Evolutionary conservation across 2,329 filamentous ascomycete genomes (phyloP), one percentile per base, ranked within the genome.

Genomic region (Fusarium pininemorale): DNA sequence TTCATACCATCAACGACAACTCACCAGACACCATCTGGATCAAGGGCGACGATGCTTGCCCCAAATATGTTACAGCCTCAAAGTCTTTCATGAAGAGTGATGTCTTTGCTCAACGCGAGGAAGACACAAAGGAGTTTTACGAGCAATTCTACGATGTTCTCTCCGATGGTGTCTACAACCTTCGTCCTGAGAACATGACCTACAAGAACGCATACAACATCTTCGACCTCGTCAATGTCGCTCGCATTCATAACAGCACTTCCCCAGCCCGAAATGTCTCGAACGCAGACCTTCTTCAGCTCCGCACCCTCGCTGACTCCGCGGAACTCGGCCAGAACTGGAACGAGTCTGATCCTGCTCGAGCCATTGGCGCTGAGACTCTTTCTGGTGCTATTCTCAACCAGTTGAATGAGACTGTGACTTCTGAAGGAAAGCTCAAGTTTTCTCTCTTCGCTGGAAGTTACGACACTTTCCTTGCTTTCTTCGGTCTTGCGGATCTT

Each of bases 11-110:
- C 54, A 78, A 75, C 59, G 74, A 77, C 30, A 77, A 81, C 41
- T 81, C 80, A 14, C 80, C 80, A 13, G 79, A 81, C 51, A 81
- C 79, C 16, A 81, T 82, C 54, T 82, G 81, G 81, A 81, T 82
- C 74, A 82, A 82, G 70, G 81, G 81, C 13, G 81, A 82, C 15
- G 81, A 82, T 4, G 72, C 69, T n/a, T 82, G 80, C 48, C 80
- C 81, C 8, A 78, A 76, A 7, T 79, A 79, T 37, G 74, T 67
- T 3, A 70, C 65, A 0, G 73, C 80, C 0, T 78, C 74, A 51
- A 75, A 78, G 66, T 71, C 77, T 1, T 82, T 81, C 48, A 64
- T 69, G 61, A 53, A 78, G n/a, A 82, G 80, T 57, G 70, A 74
- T 2, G 68, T 74, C 1, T 82, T 79, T 48, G 45, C 69, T 39